Evolutionary conservation across 805 yeast genomes (phyloP).

Genomic region (Metahyphopichia silvanorum): DNA sequence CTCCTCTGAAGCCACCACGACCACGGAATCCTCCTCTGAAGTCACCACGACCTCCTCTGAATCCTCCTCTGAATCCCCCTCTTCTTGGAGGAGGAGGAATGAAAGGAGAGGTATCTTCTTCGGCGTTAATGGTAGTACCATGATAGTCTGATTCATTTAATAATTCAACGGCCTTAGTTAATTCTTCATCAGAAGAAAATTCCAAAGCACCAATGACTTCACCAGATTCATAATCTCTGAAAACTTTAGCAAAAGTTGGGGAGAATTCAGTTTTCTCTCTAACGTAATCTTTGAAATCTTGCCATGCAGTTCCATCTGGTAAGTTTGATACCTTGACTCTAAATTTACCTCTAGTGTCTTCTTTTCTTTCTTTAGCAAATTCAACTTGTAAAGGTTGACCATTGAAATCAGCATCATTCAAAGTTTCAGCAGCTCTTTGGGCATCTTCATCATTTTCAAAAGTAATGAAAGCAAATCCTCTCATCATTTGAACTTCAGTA

Average conservation of each 20-base stretch:
- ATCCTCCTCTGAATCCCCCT: conserved; percentile 35
- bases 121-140: conserved; percentile 68
- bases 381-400: conserved; percentile 52
- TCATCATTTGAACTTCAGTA: conserved; percentile 64
- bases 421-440: conserved; percentile 45
- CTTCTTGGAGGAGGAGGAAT: conserved; percentile 49
- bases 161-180: conserved; percentile 69
- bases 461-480: conserved; percentile 89
- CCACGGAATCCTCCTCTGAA: conserved; percentile 20
- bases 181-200: conserved; percentile 64
- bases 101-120: conserved; percentile 69
- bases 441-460: conserved; percentile 64
- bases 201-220: conserved; percentile 52
- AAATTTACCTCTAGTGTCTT: conserved; percentile 66
- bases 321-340: conserved; percentile 67
- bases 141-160: conserved; percentile 70
- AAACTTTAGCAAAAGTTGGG: conserved; percentile 58
- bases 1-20: conserved; percentile 24
- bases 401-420: conserved; percentile 43
- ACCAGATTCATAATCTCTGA: conserved; percentile 45
- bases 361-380: conserved; percentile 54
- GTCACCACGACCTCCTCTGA: conserved; percentile 33
- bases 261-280: conserved; percentile 66
- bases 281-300: conserved; percentile 85
- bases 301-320: conserved; percentile 81